Evolutionary conservation across 1,284 basidiomycete genomes (phyloP), one percentile per base, ranked within the genome.

Genomic region (Ceratobasidium sp.): DNA sequence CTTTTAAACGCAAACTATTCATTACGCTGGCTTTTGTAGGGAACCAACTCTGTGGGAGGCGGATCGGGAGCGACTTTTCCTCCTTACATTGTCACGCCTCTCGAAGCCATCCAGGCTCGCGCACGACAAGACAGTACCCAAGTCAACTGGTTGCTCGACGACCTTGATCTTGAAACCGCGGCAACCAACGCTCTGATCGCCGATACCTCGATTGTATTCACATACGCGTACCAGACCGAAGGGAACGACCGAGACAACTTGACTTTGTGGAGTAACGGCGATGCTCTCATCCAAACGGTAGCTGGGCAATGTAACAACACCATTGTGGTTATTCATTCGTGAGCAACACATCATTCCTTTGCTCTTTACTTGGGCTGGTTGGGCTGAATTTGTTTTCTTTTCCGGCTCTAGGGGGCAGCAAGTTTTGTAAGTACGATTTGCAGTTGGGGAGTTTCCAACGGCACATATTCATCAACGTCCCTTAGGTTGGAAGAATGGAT

Each of bases 1-100:
- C 87, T 96, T 1, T 93, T 46, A 1, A 23, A 14, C 14, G 41
- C 48, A 3, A 30, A 27, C 3, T 18, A 92, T 10, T 91, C 94
- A 89, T 94, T 94, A 44, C 95, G 94, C 94, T 95, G 92, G n/a
- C 90, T 89, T 68, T 92, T 93, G 73, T 83, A 67, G 54, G 54
- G 38, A 46, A 62, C 77, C 33, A 55, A 54, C 65, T 27, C 41
- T n/a, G 52, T 57, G 14, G 74, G 65, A 14, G 59, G 54, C 7
- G 69, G 67, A n/a, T 77, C 74, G 7, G 65, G 60, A 1, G 48
- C 85, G 6, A 82, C 82, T 62, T 82, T 87, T 59, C 87, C 86
- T 83, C 85, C 87, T 0, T 88, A 88, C 83, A 84, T 89, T 52
- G 83, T 88, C 65, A 77, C 89, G 50, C 82, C 86, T 0, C 82